phyloP scores from a whole-genome alignment of 1,139 yeast genomes.

The Candida gigantensis region DNA sequence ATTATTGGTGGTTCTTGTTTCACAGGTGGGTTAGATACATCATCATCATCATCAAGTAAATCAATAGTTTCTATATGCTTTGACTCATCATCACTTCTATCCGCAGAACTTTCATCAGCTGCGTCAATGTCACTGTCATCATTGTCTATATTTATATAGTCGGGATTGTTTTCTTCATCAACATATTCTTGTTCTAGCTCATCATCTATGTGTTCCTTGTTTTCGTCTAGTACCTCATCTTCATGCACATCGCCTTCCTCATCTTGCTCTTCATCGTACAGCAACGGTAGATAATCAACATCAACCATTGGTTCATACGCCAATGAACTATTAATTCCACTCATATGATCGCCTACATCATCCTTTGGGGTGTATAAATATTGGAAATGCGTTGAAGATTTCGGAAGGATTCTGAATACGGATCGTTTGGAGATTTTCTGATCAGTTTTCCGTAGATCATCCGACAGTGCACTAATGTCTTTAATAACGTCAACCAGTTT shows the following conservation, averaged over 20 bases:
- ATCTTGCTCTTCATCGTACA: background rate
- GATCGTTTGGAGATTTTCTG: slow-evolving; percentile 2
- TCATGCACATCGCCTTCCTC: slow-evolving; percentile 1
- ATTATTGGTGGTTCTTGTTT: slow-evolving; percentile 3
- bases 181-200: background rate
- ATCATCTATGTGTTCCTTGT: too few species aligned
- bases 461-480: background rate
- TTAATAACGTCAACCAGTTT: too few species aligned
- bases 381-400: slow-evolving; percentile 10
- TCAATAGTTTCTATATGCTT: too few species aligned
- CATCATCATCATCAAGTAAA: too few species aligned
- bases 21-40: background rate
- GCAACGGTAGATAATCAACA: too few species aligned
- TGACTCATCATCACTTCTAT: too few species aligned
- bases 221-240: too few species aligned
- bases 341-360: background rate
- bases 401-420: slow-evolving; percentile 10
- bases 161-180: background rate
- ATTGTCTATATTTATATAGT: too few species aligned
- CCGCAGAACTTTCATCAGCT: too few species aligned
- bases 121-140: background rate
- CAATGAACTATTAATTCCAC: background rate
- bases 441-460: background rate
- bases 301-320: too few species aligned
- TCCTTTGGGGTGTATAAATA: slow-evolving; percentile 6